phyloP scores from a whole-genome alignment of 2,329 filamentous ascomycete genomes.

The Ceratocystis albifundus region DNA sequence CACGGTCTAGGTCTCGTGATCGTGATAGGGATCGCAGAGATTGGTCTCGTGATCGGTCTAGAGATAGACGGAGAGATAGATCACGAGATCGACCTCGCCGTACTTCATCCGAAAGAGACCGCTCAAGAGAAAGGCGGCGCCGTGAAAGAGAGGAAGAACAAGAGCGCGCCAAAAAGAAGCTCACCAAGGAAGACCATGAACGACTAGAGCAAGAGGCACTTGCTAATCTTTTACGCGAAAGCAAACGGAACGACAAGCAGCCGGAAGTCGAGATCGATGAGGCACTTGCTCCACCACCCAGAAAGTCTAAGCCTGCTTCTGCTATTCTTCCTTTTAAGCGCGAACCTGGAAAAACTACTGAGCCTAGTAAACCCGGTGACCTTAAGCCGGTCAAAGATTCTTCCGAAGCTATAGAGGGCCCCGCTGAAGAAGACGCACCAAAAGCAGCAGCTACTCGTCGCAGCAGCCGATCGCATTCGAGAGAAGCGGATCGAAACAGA shows the following conservation, averaged over 20 bases:
- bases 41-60: conserved; percentile 21
- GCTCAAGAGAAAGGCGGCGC: conserved; percentile 28
- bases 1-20: conserved; percentile 7
- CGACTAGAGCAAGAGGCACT: conserved; percentile 47
- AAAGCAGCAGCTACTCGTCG: not conserved
- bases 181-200: conserved; percentile 48
- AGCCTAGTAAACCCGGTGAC: conserved; percentile 36
- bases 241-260: conserved; percentile 40
- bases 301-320: conserved; percentile 42
- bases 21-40: conserved; percentile 12
- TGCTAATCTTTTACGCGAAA: conserved; percentile 48
- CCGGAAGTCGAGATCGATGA: conserved; percentile 47
- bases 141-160: conserved; percentile 32
- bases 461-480: conserved; percentile 10
- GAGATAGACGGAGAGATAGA: conserved; percentile 22
- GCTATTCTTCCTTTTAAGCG: conserved; percentile 46
- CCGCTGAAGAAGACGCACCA: not conserved
- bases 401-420: conserved; percentile 29
- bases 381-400: conserved; percentile 26
- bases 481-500: not conserved
- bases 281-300: conserved; percentile 44
- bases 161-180: conserved; percentile 40
- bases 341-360: conserved; percentile 28
- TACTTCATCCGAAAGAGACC: conserved; percentile 21
- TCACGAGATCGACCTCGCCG: conserved; percentile 21